Percentiles rank a stretch among this genome's conserved stretches.
These are phyloP conservation scores for Daphne laureola DNA, from an alignment of 441 rosid genomes.

Conservation along the genomic window DNA sequence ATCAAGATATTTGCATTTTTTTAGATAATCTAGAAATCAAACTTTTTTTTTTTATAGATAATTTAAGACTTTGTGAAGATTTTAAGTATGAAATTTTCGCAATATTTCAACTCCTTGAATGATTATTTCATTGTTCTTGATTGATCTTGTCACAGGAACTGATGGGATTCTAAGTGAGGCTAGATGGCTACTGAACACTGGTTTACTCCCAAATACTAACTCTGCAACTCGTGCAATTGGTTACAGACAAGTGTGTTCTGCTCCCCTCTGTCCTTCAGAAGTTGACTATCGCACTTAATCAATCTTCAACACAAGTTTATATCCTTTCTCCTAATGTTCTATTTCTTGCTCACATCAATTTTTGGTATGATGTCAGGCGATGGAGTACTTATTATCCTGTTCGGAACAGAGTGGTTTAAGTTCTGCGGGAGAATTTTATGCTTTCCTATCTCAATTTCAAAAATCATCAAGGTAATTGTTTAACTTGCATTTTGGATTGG, in stretches of 20 bases:
- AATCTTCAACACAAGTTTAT: no score
- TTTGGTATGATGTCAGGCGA: slow-evolving; percentile 47
- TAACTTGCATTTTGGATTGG: no score
- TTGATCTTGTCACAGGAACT: slow-evolving; percentile 29
- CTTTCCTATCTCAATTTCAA: slow-evolving; percentile 75
- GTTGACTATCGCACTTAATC: no score
- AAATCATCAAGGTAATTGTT: slow-evolving; percentile 58
- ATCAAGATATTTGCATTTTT: no score
- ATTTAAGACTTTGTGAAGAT: no score
- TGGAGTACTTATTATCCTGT: slow-evolving; percentile 71
- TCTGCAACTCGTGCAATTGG: slow-evolving; percentile 94
- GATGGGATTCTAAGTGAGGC: slow-evolving; percentile 79
- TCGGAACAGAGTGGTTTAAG: slow-evolving; percentile 47
- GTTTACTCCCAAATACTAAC: slow-evolving; percentile 75
- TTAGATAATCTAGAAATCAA: no score
- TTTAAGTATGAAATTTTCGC: no score
- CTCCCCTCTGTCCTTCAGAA: no score
- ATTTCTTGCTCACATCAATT: no score
- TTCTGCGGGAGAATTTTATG: slow-evolving; percentile 53
- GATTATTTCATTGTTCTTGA: slow-evolving; percentile 8
- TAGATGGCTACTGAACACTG: slow-evolving; percentile 67
- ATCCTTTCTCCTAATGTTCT: no score
- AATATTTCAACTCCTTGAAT: no score
- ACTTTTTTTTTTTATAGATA: no score
- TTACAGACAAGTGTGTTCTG: slow-evolving; percentile 58